A percentile compares a stretch with the other conserved stretches of the same genome.
These are phyloP conservation scores for Hypoxylon perforatum DNA, from an alignment of 495 filamentous ascomycete species.

Conservation along the genomic window DNA sequence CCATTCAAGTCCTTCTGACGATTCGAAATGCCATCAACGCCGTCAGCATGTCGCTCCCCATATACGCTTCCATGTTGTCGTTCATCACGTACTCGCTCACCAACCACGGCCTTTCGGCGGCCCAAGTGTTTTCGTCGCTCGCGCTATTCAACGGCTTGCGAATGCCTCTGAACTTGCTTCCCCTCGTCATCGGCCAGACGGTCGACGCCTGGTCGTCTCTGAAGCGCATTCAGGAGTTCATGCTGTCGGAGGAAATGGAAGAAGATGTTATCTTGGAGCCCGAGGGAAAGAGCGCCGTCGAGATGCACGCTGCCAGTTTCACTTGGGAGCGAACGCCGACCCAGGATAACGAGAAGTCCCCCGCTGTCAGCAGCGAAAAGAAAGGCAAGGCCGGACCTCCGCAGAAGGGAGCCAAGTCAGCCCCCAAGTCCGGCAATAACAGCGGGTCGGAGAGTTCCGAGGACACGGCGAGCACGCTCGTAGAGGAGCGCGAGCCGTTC, in stretches of 20 bases:
- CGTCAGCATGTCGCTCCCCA: slow-evolving; percentile 77
- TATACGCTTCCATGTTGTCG: slow-evolving; percentile 92
- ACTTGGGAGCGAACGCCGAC: slow-evolving; percentile 88
- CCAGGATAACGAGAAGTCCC: slow-evolving; percentile 63
- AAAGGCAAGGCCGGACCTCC: slow-evolving; percentile 47
- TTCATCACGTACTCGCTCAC: slow-evolving; percentile 93
- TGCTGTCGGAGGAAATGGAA: slow-evolving; percentile 83
- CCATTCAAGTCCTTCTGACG: slow-evolving; percentile 81
- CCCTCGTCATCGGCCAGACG: slow-evolving; percentile 86
- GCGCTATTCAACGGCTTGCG: slow-evolving; percentile 92
- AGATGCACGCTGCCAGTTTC: slow-evolving; percentile 79
- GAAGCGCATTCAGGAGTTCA: slow-evolving; percentile 84
- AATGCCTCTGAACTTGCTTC: slow-evolving; percentile 88
- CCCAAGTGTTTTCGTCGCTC: slow-evolving; percentile 88
- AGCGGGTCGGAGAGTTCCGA: slow-evolving; percentile 43
- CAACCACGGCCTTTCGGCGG: slow-evolving; percentile 74
- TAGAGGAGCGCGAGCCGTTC: slow-evolving; percentile 77
- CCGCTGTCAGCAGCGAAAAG: slow-evolving; percentile 44
- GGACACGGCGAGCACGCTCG: slow-evolving; percentile 65
- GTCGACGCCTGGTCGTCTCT: slow-evolving; percentile 90
- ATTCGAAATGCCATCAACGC: slow-evolving; percentile 88
- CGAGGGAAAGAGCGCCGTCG: slow-evolving; percentile 73
- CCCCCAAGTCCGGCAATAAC: slow-evolving; percentile 45
- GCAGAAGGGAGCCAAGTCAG: slow-evolving; percentile 57
- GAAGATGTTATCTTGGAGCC: slow-evolving; percentile 76